These are phyloP conservation scores for Barnettozyma hawaiiensis DNA, from an alignment of 1,139 yeast genomes.

Conservation along the genomic window DNA sequence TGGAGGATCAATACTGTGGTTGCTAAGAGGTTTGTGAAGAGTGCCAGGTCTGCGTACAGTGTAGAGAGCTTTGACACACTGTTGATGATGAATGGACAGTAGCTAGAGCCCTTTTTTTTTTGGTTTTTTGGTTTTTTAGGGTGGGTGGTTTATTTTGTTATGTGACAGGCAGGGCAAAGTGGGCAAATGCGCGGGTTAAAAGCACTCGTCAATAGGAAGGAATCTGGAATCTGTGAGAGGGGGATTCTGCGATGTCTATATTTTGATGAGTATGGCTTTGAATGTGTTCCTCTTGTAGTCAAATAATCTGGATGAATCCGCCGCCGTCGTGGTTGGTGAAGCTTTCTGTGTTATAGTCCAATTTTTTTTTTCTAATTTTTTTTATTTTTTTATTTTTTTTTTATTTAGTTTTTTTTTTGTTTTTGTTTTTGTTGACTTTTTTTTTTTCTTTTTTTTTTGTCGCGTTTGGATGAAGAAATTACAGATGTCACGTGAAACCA, in stretches of 20 bases:
- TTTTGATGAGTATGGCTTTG: not conserved
- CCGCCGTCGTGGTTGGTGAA: not conserved
- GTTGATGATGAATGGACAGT: not conserved
- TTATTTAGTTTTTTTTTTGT: constrained; percentile 1
- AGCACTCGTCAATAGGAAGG: not conserved
- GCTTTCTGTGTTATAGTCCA: constrained; percentile 1
- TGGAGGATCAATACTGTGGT: not conserved
- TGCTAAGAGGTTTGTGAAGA: not conserved
- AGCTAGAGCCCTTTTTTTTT: too few species aligned
- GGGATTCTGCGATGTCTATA: not conserved
- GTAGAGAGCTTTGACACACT: not conserved
- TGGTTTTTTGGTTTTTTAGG: not conserved
- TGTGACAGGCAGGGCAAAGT: not conserved
- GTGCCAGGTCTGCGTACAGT: too few species aligned
- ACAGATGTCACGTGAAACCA: too few species aligned
- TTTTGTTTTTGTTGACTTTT: constrained; percentile 3
- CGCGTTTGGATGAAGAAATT: too few species aligned
- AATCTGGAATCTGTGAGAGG: not conserved
- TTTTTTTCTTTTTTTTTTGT: not conserved
- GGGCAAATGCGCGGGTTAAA: not conserved
- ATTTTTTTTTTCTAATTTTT: constrained; percentile 3
- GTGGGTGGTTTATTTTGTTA: not conserved
- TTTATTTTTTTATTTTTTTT: constrained; percentile 2
- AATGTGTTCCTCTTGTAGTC: not conserved
- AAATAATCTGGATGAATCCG: too few species aligned